Percentiles rank a stretch among this genome's conserved stretches.
These are phyloP conservation scores for Neobulgaria alba DNA, from an alignment of 2,329 filamentous ascomycete species.

Conservation along the genomic window DNA sequence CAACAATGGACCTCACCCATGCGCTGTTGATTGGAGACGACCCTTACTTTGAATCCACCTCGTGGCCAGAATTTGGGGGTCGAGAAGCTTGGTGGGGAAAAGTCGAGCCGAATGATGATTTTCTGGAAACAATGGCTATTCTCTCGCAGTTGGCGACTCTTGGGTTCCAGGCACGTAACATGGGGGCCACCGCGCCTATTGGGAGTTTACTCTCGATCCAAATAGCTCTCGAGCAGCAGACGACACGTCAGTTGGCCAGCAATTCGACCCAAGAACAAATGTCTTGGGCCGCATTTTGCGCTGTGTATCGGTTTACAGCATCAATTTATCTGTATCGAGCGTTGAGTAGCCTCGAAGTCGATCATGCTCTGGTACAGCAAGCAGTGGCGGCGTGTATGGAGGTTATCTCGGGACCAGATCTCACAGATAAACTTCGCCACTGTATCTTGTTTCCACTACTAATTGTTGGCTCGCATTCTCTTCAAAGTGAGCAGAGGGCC, in stretches of 20 bases:
- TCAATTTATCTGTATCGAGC: constrained; percentile 37
- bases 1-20: constrained; percentile 36
- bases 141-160: constrained; percentile 28
- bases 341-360: constrained; percentile 32
- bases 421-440: constrained; percentile 32
- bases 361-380: constrained; percentile 34
- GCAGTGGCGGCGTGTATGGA: constrained; percentile 31
- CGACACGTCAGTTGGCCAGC: constrained; percentile 12
- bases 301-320: constrained; percentile 27
- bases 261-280: constrained; percentile 14
- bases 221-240: constrained; percentile 20
- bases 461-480: constrained; percentile 31
- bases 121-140: constrained; percentile 28
- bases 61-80: constrained; percentile 34
- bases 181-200: constrained; percentile 17
- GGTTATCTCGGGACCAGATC: constrained; percentile 30
- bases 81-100: constrained; percentile 36
- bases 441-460: constrained; percentile 33
- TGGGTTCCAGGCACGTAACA: constrained; percentile 26
- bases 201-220: constrained; percentile 21
- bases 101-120: constrained; percentile 24
- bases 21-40: constrained; percentile 32
- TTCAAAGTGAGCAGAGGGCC: constrained; percentile 25
- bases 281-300: constrained; percentile 33
- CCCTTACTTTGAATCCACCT: constrained; percentile 31